A percentile compares a stretch with the other conserved stretches of the same genome.
phyloP scores from a whole-genome alignment of 129 eudicot genomes.

The Helichrysum umbraculigerum region DNA sequence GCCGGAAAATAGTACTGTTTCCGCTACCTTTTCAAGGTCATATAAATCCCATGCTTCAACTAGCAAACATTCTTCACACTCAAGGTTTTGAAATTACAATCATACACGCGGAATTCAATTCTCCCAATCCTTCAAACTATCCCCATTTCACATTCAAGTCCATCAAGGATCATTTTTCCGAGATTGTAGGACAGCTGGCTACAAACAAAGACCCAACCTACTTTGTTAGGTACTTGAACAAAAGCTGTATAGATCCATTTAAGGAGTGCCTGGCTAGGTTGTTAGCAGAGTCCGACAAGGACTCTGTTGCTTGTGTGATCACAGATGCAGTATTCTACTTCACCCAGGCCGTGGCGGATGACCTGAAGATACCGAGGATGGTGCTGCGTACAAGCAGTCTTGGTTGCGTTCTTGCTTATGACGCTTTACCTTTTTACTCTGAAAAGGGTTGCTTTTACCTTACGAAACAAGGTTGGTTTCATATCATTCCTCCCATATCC shows the following conservation, averaged over 20 bases:
- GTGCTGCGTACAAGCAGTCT: conserved; percentile 42
- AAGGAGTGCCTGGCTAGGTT: conserved; percentile 33
- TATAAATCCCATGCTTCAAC: conserved; percentile 49
- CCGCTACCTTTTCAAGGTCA: conserved; percentile 50
- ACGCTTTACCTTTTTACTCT: conserved; percentile 20
- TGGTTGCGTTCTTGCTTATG: conserved; percentile 29
- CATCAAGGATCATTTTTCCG: conserved; percentile 21
- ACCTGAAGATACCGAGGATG: conserved; percentile 41
- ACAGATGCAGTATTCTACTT: conserved; percentile 49
- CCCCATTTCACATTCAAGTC: conserved; percentile 38
- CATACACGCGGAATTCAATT: conserved; percentile 39
- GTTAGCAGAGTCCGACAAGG: conserved; percentile 23
- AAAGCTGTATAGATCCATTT: conserved; percentile 42
- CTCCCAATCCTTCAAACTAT: conserved; percentile 37
- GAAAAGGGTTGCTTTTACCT: conserved; percentile 30
- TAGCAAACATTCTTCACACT: conserved; percentile 39
- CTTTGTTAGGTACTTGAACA: conserved; percentile 29
- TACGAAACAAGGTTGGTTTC: conserved; percentile 25
- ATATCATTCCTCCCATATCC: background rate
- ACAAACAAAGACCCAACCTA: background rate
- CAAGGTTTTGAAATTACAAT: conserved; percentile 38
- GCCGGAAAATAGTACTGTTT: conserved; percentile 34
- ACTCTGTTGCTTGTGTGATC: conserved; percentile 45
- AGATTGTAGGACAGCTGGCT: background rate
- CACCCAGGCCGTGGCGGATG: conserved; percentile 41